Evolutionary conservation across 2,329 filamentous ascomycete genomes (phyloP).

Genomic region (Pestalotiopsis sp.): DNA sequence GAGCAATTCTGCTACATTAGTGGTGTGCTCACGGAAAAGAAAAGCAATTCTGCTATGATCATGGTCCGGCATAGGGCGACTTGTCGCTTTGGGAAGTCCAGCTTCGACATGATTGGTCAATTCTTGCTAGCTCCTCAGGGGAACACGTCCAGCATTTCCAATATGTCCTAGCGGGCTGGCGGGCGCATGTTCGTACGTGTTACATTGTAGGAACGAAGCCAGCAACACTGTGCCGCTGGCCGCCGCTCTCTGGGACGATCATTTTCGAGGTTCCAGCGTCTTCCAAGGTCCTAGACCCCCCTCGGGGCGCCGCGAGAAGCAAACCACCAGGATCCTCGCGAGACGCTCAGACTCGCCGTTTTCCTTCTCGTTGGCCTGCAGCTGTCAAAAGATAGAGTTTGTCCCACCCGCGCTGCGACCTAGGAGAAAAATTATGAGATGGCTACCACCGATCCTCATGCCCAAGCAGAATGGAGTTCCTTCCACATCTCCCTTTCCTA

Average conservation of each 20-base stretch:
- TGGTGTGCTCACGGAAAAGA: background rate
- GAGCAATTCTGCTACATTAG: background rate
- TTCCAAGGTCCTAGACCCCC: background rate
- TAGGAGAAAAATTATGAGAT: slow-evolving; percentile 5
- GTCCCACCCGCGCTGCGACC: slow-evolving; percentile 5
- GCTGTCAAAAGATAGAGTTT: slow-evolving; percentile 9
- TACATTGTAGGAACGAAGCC: background rate
- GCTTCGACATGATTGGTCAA: background rate
- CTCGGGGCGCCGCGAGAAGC: background rate
- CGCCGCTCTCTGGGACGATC: background rate
- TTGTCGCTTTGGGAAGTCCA: background rate
- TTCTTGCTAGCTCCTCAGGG: background rate
- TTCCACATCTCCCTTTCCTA: background rate
- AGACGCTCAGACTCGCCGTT: slow-evolving; percentile 1
- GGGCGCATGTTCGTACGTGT: background rate
- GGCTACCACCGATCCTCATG: background rate
- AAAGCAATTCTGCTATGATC: background rate
- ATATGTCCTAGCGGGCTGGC: background rate
- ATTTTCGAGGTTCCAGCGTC: background rate
- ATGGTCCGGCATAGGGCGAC: background rate
- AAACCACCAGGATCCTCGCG: background rate
- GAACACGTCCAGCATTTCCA: background rate
- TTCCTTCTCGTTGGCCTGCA: slow-evolving; percentile 4
- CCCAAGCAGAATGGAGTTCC: background rate
- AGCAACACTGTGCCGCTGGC: background rate